These are phyloP conservation scores for Linnemannia exigua DNA, from an alignment of 192 early-diverging fungal species.

Conservation along the genomic window DNA sequence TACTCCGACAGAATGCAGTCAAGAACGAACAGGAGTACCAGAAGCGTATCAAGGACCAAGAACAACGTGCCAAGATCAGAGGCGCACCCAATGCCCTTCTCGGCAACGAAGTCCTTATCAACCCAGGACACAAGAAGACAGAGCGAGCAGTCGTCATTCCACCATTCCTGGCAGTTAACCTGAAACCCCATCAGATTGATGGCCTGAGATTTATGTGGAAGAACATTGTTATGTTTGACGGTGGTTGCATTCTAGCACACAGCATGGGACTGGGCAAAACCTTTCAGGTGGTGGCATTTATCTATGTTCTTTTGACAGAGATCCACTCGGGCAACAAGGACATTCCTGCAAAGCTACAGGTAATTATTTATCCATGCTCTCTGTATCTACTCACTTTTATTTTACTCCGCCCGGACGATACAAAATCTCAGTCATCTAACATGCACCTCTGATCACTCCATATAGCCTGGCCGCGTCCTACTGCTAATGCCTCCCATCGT, in stretches of 20 bases:
- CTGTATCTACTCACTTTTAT: neutral
- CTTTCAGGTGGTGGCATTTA: slow-evolving; percentile 78
- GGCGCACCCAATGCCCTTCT: neutral
- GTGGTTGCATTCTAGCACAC: slow-evolving; percentile 87
- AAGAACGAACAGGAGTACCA: slow-evolving; percentile 43
- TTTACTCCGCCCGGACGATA: neutral
- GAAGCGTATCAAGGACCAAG: slow-evolving; percentile 46
- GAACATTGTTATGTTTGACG: slow-evolving; percentile 77
- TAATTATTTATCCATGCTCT: neutral
- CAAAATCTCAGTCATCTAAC: no score
- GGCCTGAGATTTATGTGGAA: slow-evolving; percentile 89
- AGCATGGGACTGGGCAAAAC: slow-evolving; percentile 89
- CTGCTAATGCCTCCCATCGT: slow-evolving; percentile 82
- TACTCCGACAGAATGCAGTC: slow-evolving; percentile 24
- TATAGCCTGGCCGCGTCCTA: slow-evolving; percentile 65
- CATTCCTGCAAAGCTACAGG: slow-evolving; percentile 67
- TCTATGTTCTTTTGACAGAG: slow-evolving; percentile 78
- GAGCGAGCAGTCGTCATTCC: slow-evolving; percentile 70
- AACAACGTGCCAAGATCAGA: slow-evolving; percentile 17
- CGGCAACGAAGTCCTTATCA: slow-evolving; percentile 64
- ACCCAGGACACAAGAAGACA: slow-evolving; percentile 71
- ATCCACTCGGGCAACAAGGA: slow-evolving; percentile 65
- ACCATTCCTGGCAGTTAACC: slow-evolving; percentile 62
- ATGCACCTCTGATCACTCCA: neutral
- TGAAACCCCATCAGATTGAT: slow-evolving; percentile 83